Base-by-base conservation (phyloP, 1,284 basidiomycete species). In the Cutaneotrichosporon cutaneum region DNA sequence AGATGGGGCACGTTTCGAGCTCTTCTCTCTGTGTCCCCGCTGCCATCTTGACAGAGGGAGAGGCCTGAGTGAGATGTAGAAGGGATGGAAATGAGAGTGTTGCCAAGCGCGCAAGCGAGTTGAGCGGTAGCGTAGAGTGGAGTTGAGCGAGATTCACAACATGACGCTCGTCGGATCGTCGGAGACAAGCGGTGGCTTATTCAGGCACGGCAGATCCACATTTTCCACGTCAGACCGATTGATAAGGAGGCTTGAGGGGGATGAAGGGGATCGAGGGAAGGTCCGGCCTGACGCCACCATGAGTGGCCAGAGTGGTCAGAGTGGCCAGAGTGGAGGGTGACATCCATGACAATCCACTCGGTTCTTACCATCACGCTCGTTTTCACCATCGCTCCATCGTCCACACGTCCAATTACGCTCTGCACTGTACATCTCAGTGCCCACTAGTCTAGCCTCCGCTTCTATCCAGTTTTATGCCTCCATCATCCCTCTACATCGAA, bases 1-100 rank as follows among this genome's bases (percentile, higher is more conserved):
- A 71, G n/a, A 69, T 45, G 13, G 65, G 33, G 26, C 70, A 71
- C 10, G 60, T 56, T 42, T 71, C 70, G 35, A 63, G 52, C 54
- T 72, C 71, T 2, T 51, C 59, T 13, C 62, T 62, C 13, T 11
- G 26, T 21, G 47, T 35, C 13, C 45, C 32, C 14, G n/a, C 26
- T 16, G 42, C 50, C 60, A 58, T 64, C 21, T 11, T 45, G 32
- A 36, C 27, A 7, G 11, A 33, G 8, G 21, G 7, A 14, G 33
- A n/a, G n/a, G n/a, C n/a, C n/a, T n/a, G 52, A 16, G 9, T 22
- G 24, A 10, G 24, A 9, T 27, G 8, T 32, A 3, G 48, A n/a
- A 16, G 16, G 10, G 48, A 51, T n/a, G 14, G 24, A 9, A 16
- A 3, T 27, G 26, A 9, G 14, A 16, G 27, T n/a, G n/a, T n/a